Evolutionary conservation across 2,329 filamentous ascomycete species (phyloP).

Genomic region (Aspergillus sergii): DNA sequence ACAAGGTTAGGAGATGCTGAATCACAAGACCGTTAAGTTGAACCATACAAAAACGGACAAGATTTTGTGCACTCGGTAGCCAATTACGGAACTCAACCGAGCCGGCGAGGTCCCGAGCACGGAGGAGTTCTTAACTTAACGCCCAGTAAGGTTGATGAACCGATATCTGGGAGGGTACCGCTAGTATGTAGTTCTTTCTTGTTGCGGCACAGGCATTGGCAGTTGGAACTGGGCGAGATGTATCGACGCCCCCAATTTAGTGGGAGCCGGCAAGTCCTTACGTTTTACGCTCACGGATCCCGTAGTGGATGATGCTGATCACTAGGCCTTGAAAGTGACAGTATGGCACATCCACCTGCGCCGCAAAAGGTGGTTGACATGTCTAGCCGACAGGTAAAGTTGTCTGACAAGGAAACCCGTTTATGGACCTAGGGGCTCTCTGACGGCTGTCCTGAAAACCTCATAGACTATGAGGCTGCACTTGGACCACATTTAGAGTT

Average conservation of each 20-base stretch:
- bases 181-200: neutral
- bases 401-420: neutral
- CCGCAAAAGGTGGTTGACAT: neutral
- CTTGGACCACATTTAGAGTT: slow-evolving; percentile 1
- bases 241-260: neutral
- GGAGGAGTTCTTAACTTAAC: neutral
- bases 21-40: slow-evolving; percentile 1
- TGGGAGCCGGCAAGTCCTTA: neutral
- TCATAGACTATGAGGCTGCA: neutral
- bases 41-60: neutral
- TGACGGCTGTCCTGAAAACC: neutral
- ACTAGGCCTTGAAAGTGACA: neutral
- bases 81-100: neutral
- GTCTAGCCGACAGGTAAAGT: neutral
- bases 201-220: neutral
- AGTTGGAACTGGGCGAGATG: neutral
- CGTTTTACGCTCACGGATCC: neutral
- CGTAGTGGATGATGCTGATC: neutral
- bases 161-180: neutral
- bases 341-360: neutral
- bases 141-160: neutral
- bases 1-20: neutral
- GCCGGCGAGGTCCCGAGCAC: neutral
- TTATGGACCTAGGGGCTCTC: neutral
- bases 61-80: neutral